Conservation (phyloP, 1,284 basidiomycete genomes). For the Mycena sp. region DNA sequence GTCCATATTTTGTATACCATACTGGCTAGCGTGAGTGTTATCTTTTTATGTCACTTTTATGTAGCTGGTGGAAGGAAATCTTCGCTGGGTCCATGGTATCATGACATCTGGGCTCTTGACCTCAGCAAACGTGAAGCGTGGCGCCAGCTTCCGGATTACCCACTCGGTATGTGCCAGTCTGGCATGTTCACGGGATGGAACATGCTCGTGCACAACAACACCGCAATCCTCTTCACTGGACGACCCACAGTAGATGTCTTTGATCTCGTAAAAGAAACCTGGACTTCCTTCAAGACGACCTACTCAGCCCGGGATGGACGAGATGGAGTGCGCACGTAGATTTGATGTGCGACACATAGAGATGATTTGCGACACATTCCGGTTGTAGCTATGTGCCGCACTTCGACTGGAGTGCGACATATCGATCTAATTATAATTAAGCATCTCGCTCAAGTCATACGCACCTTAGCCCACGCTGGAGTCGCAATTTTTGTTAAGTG, state of each 20-base stretch:
- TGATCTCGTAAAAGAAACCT: conserved; percentile 23
- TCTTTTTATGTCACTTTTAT: conserved; percentile 14
- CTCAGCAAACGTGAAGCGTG: conserved; percentile 23
- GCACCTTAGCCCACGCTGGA: too few species aligned
- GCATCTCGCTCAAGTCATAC: too few species aligned
- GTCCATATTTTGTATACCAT: background rate
- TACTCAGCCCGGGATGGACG: too few species aligned
- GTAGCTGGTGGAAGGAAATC: conserved; percentile 27
- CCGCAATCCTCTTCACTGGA: conserved; percentile 31
- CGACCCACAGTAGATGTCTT: conserved; percentile 25
- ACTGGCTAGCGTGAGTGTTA: too few species aligned
- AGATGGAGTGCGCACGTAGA: too few species aligned
- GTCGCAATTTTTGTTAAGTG: too few species aligned
- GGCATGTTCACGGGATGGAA: conserved; percentile 26
- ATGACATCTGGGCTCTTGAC: conserved; percentile 32
- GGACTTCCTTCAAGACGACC: conserved; percentile 40
- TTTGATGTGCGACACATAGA: too few species aligned
- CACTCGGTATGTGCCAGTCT: background rate
- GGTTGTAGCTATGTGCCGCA: too few species aligned
- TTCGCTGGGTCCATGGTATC: conserved; percentile 22
- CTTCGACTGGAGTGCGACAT: too few species aligned
- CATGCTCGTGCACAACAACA: conserved; percentile 21
- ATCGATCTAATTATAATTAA: too few species aligned
- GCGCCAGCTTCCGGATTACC: conserved; percentile 27
- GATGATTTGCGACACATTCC: too few species aligned